Conservation (phyloP, 257 asterid genomes). For the Ocimum tenuiflorum region DNA sequence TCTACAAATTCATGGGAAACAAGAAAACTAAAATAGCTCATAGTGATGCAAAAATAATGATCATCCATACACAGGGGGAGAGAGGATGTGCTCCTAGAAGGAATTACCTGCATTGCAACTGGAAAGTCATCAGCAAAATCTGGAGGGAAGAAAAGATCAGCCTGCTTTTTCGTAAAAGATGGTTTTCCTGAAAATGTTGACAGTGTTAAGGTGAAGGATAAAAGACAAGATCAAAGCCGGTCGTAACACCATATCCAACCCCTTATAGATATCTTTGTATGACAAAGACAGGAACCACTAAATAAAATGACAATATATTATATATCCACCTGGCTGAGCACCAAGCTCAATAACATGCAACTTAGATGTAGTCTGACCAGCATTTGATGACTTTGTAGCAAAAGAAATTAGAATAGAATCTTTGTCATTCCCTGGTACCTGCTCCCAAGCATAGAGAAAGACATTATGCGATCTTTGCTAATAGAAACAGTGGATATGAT, state of each 20-base stretch:
- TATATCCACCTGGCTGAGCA: conserved; percentile 66
- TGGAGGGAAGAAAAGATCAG: conserved; percentile 93
- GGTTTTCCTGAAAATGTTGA: conserved; percentile 58
- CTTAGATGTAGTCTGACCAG: conserved; percentile 61
- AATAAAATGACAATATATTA: background rate
- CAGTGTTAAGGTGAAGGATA: too few relatives aligned
- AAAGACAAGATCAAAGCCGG: too few relatives aligned
- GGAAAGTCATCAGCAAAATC: conserved; percentile 94
- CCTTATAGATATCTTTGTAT: background rate
- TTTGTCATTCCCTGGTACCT: conserved; percentile 85
- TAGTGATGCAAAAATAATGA: conserved; percentile 4
- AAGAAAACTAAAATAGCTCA: conserved; percentile 22
- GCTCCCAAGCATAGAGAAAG: conserved; percentile 19
- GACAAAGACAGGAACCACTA: background rate
- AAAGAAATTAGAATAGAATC: conserved; percentile 85
- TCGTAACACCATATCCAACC: background rate
- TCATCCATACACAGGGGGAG: background rate
- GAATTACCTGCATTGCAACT: conserved; percentile 88
- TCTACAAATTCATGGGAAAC: conserved; percentile 27
- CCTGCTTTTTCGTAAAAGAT: conserved; percentile 78
- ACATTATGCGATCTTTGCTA: conserved; percentile 5
- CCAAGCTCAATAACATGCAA: conserved; percentile 72
- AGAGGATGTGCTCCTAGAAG: background rate
- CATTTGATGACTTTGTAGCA: conserved; percentile 54
- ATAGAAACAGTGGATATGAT: background rate